Evolutionary conservation across 768 basidiomycete genomes (phyloP), one percentile per base, ranked within the genome.

Genomic region (Ramaria sp.): DNA sequence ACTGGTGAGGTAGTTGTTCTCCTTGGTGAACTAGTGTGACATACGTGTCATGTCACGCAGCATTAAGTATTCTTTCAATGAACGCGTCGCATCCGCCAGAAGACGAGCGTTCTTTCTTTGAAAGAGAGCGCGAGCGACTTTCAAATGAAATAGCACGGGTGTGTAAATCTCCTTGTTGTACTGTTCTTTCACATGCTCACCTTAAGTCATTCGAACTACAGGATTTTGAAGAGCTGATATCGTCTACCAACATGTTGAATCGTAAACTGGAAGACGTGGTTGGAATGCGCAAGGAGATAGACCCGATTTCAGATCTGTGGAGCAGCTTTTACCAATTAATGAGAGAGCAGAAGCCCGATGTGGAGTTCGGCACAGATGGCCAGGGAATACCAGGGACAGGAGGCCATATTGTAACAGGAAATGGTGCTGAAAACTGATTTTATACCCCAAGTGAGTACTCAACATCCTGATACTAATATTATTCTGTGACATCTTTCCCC

Each of bases 231-330:
- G 88, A 92, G 58, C 67, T 95, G 3, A 71, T 97, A 16, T 84
- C 84, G 3, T 82, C 87, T 8, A 83, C 85, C 56, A 97, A 97
- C 62, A 78, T 78, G 25, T 70, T 93, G 20, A 95, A 95, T 65
- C 81, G 92, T 58, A 93, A 91, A 64, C 76, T 95, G 16, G 93
- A 97, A 67, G 91, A 96, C 64, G 90, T 93, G 1, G 71, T 85
- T 24, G 88, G 88, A 9, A 94, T 95, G 80, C 92, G 93, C 5
- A 83, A 82, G 56, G 93, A 94, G 72, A 93, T 95, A 65, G 80
- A 85, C 49, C 92, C 86, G 2, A 89, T 94, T 39, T 88, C 92
- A 3, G 74, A 79, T 2, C 72, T 96, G 48, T 94, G 91, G 90
- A 76, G 81, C 56, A 79, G 77, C 61, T 91, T 90, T 60, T 82